Evolutionary conservation across 2,329 filamentous ascomycete genomes (phyloP).

Genomic region (Lachnellula suecica): DNA sequence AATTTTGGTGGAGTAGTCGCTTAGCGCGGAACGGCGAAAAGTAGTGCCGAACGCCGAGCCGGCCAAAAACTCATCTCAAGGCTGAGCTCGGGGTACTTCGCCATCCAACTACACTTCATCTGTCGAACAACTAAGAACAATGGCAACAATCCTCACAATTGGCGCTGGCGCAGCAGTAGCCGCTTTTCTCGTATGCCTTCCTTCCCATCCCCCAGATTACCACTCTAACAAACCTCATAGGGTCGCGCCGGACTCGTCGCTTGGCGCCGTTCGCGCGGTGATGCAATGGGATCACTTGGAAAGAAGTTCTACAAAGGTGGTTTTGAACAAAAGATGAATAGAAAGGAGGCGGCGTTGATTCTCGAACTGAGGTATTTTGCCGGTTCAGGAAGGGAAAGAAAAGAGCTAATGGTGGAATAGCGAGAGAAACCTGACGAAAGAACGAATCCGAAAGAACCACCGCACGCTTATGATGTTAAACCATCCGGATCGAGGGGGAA

Average conservation of each 20-base stretch:
- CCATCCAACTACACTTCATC: not conserved
- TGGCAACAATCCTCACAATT: constrained; percentile 60
- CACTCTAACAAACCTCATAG: constrained; percentile 44
- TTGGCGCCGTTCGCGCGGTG: constrained; percentile 76
- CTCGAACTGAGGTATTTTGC: constrained; percentile 78
- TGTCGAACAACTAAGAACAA: constrained; percentile 30
- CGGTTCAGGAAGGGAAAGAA: not conserved
- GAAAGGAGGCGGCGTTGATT: constrained; percentile 86
- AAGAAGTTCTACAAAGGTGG: constrained; percentile 97
- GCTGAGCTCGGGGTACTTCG: not conserved
- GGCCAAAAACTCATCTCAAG: not conserved
- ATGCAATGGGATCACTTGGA: constrained; percentile 73
- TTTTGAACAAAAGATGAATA: constrained; percentile 95
- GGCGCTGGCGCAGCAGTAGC: constrained; percentile 62
- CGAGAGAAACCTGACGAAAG: constrained; percentile 83
- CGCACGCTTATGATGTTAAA: constrained; percentile 95
- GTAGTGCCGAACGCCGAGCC: not conserved
- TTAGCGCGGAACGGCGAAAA: not conserved
- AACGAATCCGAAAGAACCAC: constrained; percentile 94
- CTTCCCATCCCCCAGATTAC: constrained; percentile 2
- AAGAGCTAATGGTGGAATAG: constrained; percentile 43
- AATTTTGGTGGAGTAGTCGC: constrained; percentile 4
- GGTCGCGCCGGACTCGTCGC: constrained; percentile 91
- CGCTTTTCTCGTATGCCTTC: constrained; percentile 58
- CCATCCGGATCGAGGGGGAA: constrained; percentile 95